Evolutionary conservation across 345 rosid genomes (phyloP), one percentile per base, ranked within the genome.

Genomic region (Tarenaya hassleriana): DNA sequence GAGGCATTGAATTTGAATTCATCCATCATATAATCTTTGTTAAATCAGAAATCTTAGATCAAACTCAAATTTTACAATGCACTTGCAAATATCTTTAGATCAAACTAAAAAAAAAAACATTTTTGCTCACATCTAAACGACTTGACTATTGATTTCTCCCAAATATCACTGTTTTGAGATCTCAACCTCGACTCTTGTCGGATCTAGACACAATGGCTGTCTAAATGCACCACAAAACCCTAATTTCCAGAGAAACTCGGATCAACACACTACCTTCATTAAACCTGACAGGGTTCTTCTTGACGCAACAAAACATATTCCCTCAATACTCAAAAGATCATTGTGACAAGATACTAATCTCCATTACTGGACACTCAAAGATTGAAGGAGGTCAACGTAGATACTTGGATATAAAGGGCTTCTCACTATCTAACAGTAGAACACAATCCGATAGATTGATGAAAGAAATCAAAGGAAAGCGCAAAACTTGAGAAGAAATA

Each of bases 101-200:
- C 16, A 42, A 16, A 34, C 20, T 7, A 13, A 50, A 44, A 20
- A 8, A 0, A 8, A 18, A 31, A 10, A 42, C 15, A 19, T 42
- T 32, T 49, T 40, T 31, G 17, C 55, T 13, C 29, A 5, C 5
- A 24, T 24, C 29, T 5, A 24, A 24, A 24, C n/a, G 29, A 24
- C 29, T 24, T 24, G 29, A 24, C 5, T 62, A 50, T 1, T 13
- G 18, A 18, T 10, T 6, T 18, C 29, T n/a, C 13, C 15, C 0
- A 47, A 17, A 31, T 50, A 46, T 42, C 17, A 41, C 4, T 55
- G 41, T 47, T 50, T 58, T 50, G 64, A 59, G 60, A 58, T 51
- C 48, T 43, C 37, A 58, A 58, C 51, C 12, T 38, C 1, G 24
- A 56, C 21, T 24, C 12, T 46, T 18, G 35, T 50, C 20, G n/a